Conservation (phyloP, 116 monocot species). For the Zostera marina region DNA sequence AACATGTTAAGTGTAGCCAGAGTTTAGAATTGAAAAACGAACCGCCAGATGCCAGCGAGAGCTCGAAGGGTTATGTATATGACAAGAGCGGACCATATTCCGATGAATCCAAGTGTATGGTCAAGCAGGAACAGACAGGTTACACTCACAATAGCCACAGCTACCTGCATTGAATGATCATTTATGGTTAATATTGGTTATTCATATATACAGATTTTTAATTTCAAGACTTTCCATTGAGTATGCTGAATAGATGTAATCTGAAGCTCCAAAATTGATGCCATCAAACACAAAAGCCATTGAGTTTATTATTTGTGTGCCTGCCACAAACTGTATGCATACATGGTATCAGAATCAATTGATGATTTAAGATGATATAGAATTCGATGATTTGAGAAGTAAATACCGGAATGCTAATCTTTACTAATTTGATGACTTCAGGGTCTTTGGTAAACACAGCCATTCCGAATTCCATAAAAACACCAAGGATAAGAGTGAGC, state of each 20-base stretch:
- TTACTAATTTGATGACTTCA: conserved; percentile 46
- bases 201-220: not conserved
- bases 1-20: not conserved
- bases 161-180: conserved; percentile 25
- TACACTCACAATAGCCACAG: conserved; percentile 62
- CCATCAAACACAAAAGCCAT: conserved; percentile 93
- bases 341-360: not conserved
- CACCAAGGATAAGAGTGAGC: conserved; percentile 45
- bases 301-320: conserved; percentile 86
- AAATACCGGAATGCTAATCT: conserved; percentile 53
- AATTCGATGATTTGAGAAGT: too few species aligned
- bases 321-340: conserved; percentile 59
- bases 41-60: conserved; percentile 89
- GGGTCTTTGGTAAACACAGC: conserved; percentile 66
- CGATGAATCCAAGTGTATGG: conserved; percentile 55
- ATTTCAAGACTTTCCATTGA: conserved; percentile 49
- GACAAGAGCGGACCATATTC: conserved; percentile 72
- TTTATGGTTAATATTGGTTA: not conserved
- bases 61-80: conserved; percentile 80
- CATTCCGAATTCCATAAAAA: conserved; percentile 62
- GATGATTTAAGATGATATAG: not conserved
- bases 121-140: conserved; percentile 46
- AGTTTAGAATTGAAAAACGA: not conserved
- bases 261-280: conserved; percentile 85
- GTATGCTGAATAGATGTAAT: conserved; percentile 83